phyloP scores from a whole-genome alignment of 164 flowering plant species.

The Vitis vinifera region DNA sequence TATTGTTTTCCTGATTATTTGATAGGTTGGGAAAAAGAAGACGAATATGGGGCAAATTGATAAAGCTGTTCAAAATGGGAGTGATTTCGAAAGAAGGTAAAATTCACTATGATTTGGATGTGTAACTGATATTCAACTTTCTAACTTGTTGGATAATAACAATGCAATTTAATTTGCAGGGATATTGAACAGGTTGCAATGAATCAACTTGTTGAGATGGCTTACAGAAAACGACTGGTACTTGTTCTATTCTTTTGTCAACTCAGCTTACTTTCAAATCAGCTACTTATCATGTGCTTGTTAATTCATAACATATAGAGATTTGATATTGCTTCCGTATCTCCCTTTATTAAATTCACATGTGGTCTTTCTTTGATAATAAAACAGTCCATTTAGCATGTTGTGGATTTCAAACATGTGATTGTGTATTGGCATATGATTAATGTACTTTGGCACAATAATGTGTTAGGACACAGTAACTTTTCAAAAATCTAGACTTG shows the following conservation, averaged over 20 bases:
- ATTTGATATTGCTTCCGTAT: background rate
- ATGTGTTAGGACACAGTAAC: no score
- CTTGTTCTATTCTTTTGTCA: slow-evolving; percentile 2
- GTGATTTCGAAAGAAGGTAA: slow-evolving; percentile 26
- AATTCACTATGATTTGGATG: background rate
- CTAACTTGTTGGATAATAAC: background rate
- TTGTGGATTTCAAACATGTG: no score
- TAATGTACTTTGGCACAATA: no score
- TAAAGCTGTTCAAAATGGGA: slow-evolving; percentile 22
- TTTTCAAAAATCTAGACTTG: no score
- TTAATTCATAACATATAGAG: background rate
- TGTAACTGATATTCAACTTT: background rate
- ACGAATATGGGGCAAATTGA: slow-evolving; percentile 27
- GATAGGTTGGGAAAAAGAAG: slow-evolving; percentile 28
- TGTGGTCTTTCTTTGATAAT: background rate
- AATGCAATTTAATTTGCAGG: slow-evolving; percentile 23
- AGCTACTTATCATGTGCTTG: background rate
- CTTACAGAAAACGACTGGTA: slow-evolving; percentile 38
- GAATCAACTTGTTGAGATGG: slow-evolving; percentile 39
- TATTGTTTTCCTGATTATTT: background rate
- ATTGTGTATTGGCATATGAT: no score
- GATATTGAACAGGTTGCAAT: slow-evolving; percentile 37
- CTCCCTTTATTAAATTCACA: background rate
- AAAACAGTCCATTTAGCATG: background rate
- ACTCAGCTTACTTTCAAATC: background rate